Evolutionary conservation across 305 asterid genomes (phyloP), one percentile per base, ranked within the genome.

Genomic region (Fraxinus velutina): DNA sequence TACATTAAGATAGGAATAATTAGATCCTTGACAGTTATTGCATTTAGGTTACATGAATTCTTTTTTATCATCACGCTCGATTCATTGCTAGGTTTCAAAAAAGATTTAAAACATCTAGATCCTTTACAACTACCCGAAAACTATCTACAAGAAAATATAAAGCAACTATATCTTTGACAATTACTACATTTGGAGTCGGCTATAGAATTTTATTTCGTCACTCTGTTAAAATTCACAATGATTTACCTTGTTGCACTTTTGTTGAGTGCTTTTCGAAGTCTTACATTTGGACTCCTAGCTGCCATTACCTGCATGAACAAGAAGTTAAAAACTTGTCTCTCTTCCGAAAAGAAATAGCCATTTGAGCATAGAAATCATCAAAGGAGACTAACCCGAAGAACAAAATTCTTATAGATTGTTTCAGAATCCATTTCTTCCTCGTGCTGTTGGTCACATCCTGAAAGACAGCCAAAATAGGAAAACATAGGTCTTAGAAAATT

Each of bases 401-500:
- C 94, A 78, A 96, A 96, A 50, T 90, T 89, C 86, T 91, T 92
- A 89, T 90, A 93, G 79, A 96, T 92, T 85, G 86, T 89, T 80
- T 94, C 99, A 0, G 95, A 84, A 87, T 96, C 97, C 92, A 96
- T 89, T 86, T 92, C 99, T 81, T 96, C 94, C 87, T 91, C 97
- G 13, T 96, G 99, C 84, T 92, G 90, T 76, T 83, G 97, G 80
- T 94, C 92, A 80, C 99, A 96, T 79, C 99, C 98, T 96, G 91
- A 64, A 85, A 85, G 80, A 85, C 39, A 15, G 57, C 66, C 62
- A 73, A 84, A 6, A 60, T n/a, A 22, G 64, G 7, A 27, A 29
- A 75, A 5, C 7, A 47, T 6, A 12, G 17, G 60, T 15, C 19
- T 47, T 47, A n/a, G 60, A 15, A 17, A 60, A 30, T 9, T 62